A percentile compares a stretch with the other conserved stretches of the same genome.
These are phyloP conservation scores for Aspergillus sp. DNA, from an alignment of 2,329 filamentous ascomycete species.

Conservation along the genomic window DNA sequence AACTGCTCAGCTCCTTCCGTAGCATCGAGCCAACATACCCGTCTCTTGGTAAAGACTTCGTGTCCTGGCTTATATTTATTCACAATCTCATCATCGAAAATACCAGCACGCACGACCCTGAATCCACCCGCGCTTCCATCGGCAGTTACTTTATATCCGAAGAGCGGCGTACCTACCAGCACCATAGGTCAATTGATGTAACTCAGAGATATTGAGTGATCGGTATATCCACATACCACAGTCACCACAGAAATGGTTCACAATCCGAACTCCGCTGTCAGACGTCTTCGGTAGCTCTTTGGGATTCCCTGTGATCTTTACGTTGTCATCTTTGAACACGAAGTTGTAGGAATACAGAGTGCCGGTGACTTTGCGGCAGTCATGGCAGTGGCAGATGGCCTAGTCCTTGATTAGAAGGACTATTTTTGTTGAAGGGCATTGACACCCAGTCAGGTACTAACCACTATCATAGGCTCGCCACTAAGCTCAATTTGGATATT, in stretches of 20 bases:
- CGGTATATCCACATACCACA: slow-evolving; percentile 31
- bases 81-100: slow-evolving; percentile 37
- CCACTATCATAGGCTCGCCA: slow-evolving; percentile 33
- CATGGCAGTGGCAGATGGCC: slow-evolving; percentile 43
- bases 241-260: slow-evolving; percentile 40
- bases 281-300: slow-evolving; percentile 39
- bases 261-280: slow-evolving; percentile 40
- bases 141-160: slow-evolving; percentile 25
- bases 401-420: slow-evolving; percentile 12
- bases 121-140: slow-evolving; percentile 25
- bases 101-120: slow-evolving; percentile 38
- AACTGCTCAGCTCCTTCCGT: slow-evolving; percentile 30
- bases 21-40: slow-evolving; percentile 28
- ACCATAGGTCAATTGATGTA: background rate
- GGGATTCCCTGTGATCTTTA: slow-evolving; percentile 35
- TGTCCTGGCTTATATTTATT: slow-evolving; percentile 30
- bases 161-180: slow-evolving; percentile 32
- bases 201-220: background rate
- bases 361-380: slow-evolving; percentile 44
- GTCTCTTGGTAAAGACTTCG: slow-evolving; percentile 34
- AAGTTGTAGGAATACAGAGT: slow-evolving; percentile 33
- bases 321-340: slow-evolving; percentile 31
- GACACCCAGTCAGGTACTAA: background rate
- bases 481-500: slow-evolving; percentile 38
- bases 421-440: too few species aligned